Base-by-base conservation (phyloP, 1,284 basidiomycete species). In the Malassezia japonica region DNA sequence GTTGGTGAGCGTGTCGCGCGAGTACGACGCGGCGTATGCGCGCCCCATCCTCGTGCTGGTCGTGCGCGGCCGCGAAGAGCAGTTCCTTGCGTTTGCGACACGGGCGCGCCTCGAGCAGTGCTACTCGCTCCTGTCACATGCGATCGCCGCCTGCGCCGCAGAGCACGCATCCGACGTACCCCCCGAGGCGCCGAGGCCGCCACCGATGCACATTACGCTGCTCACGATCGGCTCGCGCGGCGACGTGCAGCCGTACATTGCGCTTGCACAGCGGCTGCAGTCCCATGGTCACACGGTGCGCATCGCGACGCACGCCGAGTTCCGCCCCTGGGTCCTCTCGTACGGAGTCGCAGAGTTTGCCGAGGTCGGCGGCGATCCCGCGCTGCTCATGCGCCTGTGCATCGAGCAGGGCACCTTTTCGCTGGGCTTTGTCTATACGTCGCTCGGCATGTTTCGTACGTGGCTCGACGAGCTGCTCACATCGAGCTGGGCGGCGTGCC, bases 391-490 rank as follows among this genome's bases (percentile, higher is more conserved):
- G 80, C 59, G 69, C 36, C 68, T 72, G 56, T 64, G 58, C 55
- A 64, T 63, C 15, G 68, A 69, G 46, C 61, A 70, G 23, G 89
- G 94, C 53, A 94, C 85, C 58, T 96, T 96, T 71, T 94, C 92
- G 0, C 83, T 95, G 27, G 82, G 88, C 0, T 96, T 96, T 75
- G 75, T 95, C 65, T 89, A 84, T 68, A 92, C 96, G 71, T 85
- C 83, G 10, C 74, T 96, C 40, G 79, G 82, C 54, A 92, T 90
- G 83, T 96, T 96, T 78, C 84, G 92, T 48, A 87, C 86, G 20
- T 98, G 92, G 92, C 78, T 96, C 45, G 92, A 96, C 69, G 92
- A 96, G 67, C 78, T 98, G 4, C 79, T 98, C 29, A 83, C 83
- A 70, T 89, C 88, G 0, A 86, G 89, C 1, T 96, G 89, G 88